Conservation (phyloP, 208 protist genomes). For the Angomonas ambiguus region DNA sequence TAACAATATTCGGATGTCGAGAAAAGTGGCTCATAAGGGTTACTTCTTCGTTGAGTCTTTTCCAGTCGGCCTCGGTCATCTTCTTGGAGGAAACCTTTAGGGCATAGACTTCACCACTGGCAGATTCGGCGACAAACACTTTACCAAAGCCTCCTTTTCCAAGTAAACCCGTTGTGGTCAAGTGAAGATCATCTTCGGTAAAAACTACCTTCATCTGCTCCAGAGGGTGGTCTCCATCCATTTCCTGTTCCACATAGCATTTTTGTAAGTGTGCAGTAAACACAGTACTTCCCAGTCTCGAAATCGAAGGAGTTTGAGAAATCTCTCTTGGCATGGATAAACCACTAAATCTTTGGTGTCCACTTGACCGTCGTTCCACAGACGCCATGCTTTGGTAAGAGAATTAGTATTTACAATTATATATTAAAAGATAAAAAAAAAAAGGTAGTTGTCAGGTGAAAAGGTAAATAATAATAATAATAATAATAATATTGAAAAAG, state of each 20-base stretch:
- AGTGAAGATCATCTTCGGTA: conserved; percentile 56
- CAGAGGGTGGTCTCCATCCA: conserved; percentile 46
- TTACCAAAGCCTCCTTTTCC: conserved; percentile 86
- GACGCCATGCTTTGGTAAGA: neutral
- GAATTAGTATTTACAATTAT: neutral
- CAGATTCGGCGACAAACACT: conserved; percentile 69
- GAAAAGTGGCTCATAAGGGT: conserved; percentile 84
- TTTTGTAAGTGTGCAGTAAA: conserved; percentile 73
- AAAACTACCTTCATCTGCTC: conserved; percentile 73
- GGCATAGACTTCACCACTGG: conserved; percentile 71
- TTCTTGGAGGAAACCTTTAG: conserved; percentile 83
- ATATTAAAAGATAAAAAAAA: conserved; percentile 9
- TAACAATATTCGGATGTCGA: conserved; percentile 84
- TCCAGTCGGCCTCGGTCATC: conserved; percentile 79
- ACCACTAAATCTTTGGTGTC: conserved; percentile 18
- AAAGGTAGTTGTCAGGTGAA: conserved; percentile 8
- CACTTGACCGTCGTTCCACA: conserved; percentile 7
- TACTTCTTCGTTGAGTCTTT: conserved; percentile 78
- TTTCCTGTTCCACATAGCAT: conserved; percentile 41
- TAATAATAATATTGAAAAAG: conserved; percentile 3
- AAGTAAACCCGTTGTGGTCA: conserved; percentile 63
- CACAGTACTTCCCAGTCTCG: conserved; percentile 48
- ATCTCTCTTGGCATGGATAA: conserved; percentile 68
- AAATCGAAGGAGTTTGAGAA: conserved; percentile 67
- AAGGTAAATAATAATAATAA: conserved; percentile 8